phyloP scores from a whole-genome alignment of 2,329 filamentous ascomycete genomes.

The Teratosphaeria destructans region DNA sequence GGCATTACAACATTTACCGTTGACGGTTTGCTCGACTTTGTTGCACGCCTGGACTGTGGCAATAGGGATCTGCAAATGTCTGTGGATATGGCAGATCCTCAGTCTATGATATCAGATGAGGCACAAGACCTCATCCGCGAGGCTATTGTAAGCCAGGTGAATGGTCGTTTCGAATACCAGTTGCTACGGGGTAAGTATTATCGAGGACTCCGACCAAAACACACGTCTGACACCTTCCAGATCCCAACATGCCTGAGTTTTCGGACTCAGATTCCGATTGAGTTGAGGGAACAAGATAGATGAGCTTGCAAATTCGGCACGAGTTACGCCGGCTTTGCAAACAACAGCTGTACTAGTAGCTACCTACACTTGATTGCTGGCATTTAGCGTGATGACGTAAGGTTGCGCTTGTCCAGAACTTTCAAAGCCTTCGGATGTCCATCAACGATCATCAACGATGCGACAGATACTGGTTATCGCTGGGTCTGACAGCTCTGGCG shows the following conservation, averaged over 20 bases:
- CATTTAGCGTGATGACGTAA: constrained; percentile 3
- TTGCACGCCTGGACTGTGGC: constrained; percentile 29
- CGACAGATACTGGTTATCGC: constrained; percentile 67
- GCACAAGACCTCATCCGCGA: constrained; percentile 30
- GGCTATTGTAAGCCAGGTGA: constrained; percentile 29
- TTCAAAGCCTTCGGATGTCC: constrained; percentile 1
- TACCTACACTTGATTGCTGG: not conserved
- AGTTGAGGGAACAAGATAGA: not conserved
- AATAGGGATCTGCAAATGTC: constrained; percentile 35
- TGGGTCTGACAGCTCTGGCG: constrained; percentile 82
- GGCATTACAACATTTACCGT: constrained; percentile 47
- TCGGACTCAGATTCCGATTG: constrained; percentile 35
- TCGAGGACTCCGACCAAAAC: constrained; percentile 1
- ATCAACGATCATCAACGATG: constrained; percentile 10
- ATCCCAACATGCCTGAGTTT: constrained; percentile 37
- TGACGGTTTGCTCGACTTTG: constrained; percentile 38
- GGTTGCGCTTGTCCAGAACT: not conserved
- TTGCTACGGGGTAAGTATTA: constrained; percentile 29
- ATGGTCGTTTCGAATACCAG: constrained; percentile 35
- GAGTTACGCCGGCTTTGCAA: not conserved
- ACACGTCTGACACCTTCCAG: constrained; percentile 18
- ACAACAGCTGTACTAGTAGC: not conserved
- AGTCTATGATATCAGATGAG: constrained; percentile 29
- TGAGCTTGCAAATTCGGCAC: not conserved
- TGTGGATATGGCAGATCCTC: constrained; percentile 36